Conservation (phyloP, 768 basidiomycete genomes). For the Kwoniella bestiolae region DNA sequence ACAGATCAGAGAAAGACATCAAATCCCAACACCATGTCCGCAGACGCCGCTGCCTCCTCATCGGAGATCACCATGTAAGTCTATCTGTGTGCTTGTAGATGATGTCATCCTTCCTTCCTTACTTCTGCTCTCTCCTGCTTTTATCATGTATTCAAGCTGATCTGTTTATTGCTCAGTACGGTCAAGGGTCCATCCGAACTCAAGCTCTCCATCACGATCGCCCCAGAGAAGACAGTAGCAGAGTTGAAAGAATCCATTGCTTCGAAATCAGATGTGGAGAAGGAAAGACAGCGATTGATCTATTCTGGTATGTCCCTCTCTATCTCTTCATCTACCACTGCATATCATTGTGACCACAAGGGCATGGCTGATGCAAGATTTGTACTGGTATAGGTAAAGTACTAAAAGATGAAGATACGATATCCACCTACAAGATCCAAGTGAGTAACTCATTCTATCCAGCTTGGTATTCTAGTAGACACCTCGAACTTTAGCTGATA, state of each 20-base stretch:
- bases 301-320: constrained; percentile 68
- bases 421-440: constrained; percentile 88
- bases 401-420: constrained; percentile 67
- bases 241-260: constrained; percentile 93
- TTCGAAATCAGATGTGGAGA: constrained; percentile 78
- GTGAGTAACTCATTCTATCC: constrained; percentile 52
- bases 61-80: constrained; percentile 46
- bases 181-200: constrained; percentile 77
- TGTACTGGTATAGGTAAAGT: constrained; percentile 59
- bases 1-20: background rate
- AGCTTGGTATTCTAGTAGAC: background rate
- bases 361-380: background rate
- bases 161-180: constrained; percentile 53
- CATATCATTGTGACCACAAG: background rate
- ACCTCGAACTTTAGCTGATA: background rate
- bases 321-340: too few species aligned
- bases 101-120: constrained; percentile 8
- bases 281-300: constrained; percentile 86
- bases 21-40: constrained; percentile 9
- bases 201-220: constrained; percentile 85
- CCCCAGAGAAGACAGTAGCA: constrained; percentile 77
- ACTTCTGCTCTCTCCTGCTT: background rate
- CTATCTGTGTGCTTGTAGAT: background rate
- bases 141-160: too few species aligned
- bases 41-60: constrained; percentile 9